Evolutionary conservation across 2,329 filamentous ascomycete species (phyloP).

Genomic region (Aspergillus chevalieri): DNA sequence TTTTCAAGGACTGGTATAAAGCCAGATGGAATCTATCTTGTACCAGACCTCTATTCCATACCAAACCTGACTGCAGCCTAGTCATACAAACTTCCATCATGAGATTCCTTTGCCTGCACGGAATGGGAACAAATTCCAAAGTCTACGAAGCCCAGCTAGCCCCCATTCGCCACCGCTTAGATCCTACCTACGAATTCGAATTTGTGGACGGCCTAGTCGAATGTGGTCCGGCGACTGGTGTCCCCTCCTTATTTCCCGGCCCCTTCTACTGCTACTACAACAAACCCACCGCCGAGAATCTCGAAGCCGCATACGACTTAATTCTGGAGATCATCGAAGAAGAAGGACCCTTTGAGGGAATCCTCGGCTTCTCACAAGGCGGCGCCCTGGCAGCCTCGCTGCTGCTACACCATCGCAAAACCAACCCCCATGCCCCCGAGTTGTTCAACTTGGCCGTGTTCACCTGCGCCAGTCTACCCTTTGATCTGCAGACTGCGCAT

Average conservation of each 20-base stretch:
- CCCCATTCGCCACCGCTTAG: no score
- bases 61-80: no score
- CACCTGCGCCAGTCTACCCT: conserved; percentile 24
- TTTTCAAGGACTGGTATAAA: no score
- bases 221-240: no score
- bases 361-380: conserved; percentile 29
- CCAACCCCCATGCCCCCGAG: conserved; percentile 11
- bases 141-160: no score
- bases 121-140: no score
- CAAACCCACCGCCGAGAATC: conserved; percentile 14
- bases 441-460: conserved; percentile 27
- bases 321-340: conserved; percentile 14
- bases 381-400: conserved; percentile 22
- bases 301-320: conserved; percentile 23
- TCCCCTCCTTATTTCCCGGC: conserved; percentile 4
- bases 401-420: conserved; percentile 17
- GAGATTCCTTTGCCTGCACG: no score
- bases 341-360: conserved; percentile 26
- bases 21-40: no score
- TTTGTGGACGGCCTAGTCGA: no score
- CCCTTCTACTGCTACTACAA: conserved; percentile 29
- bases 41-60: no score
- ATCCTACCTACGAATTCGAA: no score
- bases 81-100: no score
- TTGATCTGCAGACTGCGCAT: conserved; percentile 7